Evolutionary conservation across 305 asterid genomes (phyloP), one percentile per base, ranked within the genome.

Genomic region (Andrographis paniculata): DNA sequence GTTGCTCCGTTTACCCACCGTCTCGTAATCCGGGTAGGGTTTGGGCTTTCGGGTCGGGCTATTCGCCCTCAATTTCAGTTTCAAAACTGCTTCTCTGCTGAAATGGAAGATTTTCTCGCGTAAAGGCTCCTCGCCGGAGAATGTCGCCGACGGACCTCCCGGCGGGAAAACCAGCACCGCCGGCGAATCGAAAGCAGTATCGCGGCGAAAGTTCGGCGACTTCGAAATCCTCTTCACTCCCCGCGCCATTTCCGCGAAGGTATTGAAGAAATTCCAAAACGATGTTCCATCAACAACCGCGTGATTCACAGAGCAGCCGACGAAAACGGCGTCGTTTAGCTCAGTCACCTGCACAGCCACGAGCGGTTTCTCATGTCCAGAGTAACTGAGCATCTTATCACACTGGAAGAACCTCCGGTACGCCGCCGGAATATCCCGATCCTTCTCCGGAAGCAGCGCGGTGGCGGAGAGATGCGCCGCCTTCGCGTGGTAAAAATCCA

Each of bases 201-300:
- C 80, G 4, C 95, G 84, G 36, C 61, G 1, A 30, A 84, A 88
- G 31, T 45, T 45, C 1, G 97, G 95, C 48, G 75, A 9, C 31
- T 56, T 63, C 2, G 84, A 55, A 44, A 79, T 70, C 52, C 47
- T 74, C 33, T 59, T 54, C 10, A 45, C 78, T 1, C 94, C 97
- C 9, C 57, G 55, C 10, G 80, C 67, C 17, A 84, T 55, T 18
- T 79, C 94, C 0, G 95, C 95, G 17, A 55, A 88, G 14, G 92
- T 73, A 33, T 88, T 88, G 47, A 88, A 88, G 61, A 88, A 88
- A 44, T 88, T 88, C 97, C 95, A 88, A 18, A 88, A 84, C 4
- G 94, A 84, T 5, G 97, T 88, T 0, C 97, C 97, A 14, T 88
- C 97, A 0, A 84, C 94, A 12, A 88, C 89, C 14, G 95, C 87